These are phyloP conservation scores for Carex myosuroides DNA, from an alignment of 176 grass and related monocot genomes.

Conservation along the genomic window DNA sequence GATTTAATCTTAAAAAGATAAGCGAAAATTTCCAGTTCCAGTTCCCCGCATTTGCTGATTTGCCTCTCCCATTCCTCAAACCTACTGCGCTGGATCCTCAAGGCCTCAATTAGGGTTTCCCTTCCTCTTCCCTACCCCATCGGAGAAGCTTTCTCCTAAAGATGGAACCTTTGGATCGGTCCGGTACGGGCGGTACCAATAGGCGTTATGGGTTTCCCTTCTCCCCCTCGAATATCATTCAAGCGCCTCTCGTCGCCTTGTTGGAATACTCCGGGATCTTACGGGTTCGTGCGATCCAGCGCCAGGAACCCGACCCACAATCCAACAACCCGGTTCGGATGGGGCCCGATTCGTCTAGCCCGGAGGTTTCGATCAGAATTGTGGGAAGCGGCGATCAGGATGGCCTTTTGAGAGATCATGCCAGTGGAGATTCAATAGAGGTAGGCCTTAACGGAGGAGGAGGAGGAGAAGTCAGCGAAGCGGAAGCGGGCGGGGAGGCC, in stretches of 20 bases:
- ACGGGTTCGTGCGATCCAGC: slow-evolving; percentile 26
- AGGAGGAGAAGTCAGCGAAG: slow-evolving; percentile 23
- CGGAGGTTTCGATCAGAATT: slow-evolving; percentile 94
- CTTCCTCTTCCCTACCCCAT: neutral
- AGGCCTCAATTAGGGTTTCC: slow-evolving; percentile 8
- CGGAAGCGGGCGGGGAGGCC: slow-evolving; percentile 33
- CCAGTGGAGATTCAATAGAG: slow-evolving; percentile 19
- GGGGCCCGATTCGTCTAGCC: slow-evolving; percentile 7
- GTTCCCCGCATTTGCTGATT: neutral
- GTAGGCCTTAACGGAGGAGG: slow-evolving; percentile 22
- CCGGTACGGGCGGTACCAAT: neutral
- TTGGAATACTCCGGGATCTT: slow-evolving; percentile 91
- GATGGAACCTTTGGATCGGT: slow-evolving; percentile 20
- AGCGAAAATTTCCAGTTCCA: neutral
- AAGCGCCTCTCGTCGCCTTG: slow-evolving; percentile 72
- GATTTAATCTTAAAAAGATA: neutral
- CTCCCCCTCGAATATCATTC: slow-evolving; percentile 68
- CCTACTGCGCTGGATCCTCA: neutral
- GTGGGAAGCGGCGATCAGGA: slow-evolving; percentile 55
- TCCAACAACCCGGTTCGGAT: slow-evolving; percentile 18
- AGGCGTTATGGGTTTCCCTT: slow-evolving; percentile 63
- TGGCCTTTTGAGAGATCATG: slow-evolving; percentile 14
- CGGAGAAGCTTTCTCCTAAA: neutral
- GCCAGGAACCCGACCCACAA: slow-evolving; percentile 18
- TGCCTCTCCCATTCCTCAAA: neutral